These are phyloP conservation scores for Fusarium papillatum DNA, from an alignment of 2,329 filamentous ascomycete genomes.

Conservation along the genomic window DNA sequence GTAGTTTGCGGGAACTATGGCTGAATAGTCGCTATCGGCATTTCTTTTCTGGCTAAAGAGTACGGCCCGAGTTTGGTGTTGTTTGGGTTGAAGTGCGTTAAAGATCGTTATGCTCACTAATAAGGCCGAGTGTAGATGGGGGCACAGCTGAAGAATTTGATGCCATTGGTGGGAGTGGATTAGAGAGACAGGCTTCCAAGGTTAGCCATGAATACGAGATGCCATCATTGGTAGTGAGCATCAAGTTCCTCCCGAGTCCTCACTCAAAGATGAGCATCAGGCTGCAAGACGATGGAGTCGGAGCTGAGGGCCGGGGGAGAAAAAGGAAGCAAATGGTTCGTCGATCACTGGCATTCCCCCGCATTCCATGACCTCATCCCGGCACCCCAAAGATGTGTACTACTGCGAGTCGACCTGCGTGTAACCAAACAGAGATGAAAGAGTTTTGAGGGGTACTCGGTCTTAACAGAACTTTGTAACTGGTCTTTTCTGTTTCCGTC, in stretches of 20 bases:
- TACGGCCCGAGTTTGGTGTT: conserved; percentile 4
- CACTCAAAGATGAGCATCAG: conserved; percentile 17
- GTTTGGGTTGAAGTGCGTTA: not conserved
- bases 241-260: conserved; percentile 9
- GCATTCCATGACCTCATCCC: conserved; percentile 53
- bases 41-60: not conserved
- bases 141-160: not conserved
- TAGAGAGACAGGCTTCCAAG: conserved; percentile 5
- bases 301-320: conserved; percentile 11
- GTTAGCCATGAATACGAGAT: not conserved
- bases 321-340: conserved; percentile 20
- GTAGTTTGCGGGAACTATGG: not conserved
- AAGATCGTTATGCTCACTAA: not conserved
- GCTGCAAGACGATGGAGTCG: conserved; percentile 15
- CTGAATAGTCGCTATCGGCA: not conserved
- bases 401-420: conserved; percentile 28
- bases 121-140: conserved; percentile 2
- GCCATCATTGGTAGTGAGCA: conserved; percentile 3
- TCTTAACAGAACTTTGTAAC: conserved; percentile 29
- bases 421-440: conserved; percentile 39
- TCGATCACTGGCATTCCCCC: conserved; percentile 45
- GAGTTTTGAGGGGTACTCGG: conserved; percentile 1
- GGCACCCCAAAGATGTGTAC: conserved; percentile 39
- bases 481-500: conserved; percentile 1
- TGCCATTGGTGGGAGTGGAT: conserved; percentile 17